These are phyloP conservation scores for Singerocomus inundabilis DNA, from an alignment of 1,284 basidiomycete genomes.

Conservation along the genomic window DNA sequence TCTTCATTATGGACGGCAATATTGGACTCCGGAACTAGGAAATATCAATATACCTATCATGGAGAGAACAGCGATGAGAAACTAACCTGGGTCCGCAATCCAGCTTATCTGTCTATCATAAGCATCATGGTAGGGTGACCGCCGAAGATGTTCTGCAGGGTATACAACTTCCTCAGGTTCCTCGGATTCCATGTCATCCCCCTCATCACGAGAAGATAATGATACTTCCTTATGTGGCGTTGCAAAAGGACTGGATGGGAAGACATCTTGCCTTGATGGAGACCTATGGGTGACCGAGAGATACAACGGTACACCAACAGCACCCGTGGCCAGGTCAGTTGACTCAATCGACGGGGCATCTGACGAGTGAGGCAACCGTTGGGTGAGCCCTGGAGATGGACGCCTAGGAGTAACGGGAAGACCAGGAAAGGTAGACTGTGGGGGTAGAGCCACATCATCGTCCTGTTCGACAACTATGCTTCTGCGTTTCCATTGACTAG, in stretches of 20 bases:
- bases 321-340: conserved; percentile 42
- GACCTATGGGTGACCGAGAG: conserved; percentile 43
- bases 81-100: conserved; percentile 67
- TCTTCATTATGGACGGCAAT: conserved; percentile 63
- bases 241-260: conserved; percentile 71
- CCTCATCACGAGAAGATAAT: conserved; percentile 49
- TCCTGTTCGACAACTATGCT: conserved; percentile 73
- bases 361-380: conserved; percentile 47
- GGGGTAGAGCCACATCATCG: conserved; percentile 40
- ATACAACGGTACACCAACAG: conserved; percentile 44
- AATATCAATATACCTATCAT: conserved; percentile 8
- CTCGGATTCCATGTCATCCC: conserved; percentile 37
- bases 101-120: conserved; percentile 71
- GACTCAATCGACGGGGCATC: conserved; percentile 50
- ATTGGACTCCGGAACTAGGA: conserved; percentile 50
- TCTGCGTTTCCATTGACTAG: conserved; percentile 48
- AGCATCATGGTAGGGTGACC: conserved; percentile 45
- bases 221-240: conserved; percentile 62
- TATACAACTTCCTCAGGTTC: conserved; percentile 53
- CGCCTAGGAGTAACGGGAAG: conserved; percentile 35
- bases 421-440: conserved; percentile 34
- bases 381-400: conserved; percentile 32
- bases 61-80: conserved; percentile 6
- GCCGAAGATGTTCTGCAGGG: conserved; percentile 47
- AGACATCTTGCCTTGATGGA: conserved; percentile 52